A percentile compares a stretch with the other conserved stretches of the same genome.
Conservation (phyloP, 164 flowering plant species). For the Magnolia officinalis region DNA sequence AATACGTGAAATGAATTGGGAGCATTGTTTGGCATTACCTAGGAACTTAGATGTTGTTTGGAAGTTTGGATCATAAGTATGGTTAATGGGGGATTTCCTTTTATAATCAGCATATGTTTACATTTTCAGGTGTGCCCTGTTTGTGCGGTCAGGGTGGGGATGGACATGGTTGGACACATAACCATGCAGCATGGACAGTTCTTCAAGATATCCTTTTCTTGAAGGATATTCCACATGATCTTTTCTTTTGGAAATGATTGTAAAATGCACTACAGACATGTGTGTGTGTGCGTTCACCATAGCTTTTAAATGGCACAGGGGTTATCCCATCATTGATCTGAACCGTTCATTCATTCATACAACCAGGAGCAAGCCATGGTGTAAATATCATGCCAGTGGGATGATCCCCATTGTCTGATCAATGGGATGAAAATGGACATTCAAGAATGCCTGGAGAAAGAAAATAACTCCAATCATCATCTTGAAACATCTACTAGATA, state of each 20-base stretch:
- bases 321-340: no score
- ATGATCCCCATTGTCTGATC: neutral
- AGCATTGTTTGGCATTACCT: no score
- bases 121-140: conserved; percentile 75
- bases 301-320: no score
- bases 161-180: conserved; percentile 72
- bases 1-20: neutral
- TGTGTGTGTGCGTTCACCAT: no score
- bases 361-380: neutral
- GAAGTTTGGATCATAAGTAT: neutral
- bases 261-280: no score
- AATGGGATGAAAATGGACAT: no score
- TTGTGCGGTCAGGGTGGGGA: conserved; percentile 70
- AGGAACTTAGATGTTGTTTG: neutral
- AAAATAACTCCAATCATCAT: no score
- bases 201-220: conserved; percentile 76
- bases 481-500: no score
- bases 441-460: no score
- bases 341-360: neutral
- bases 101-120: conserved; percentile 4
- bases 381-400: neutral
- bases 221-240: no score
- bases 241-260: no score
- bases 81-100: neutral
- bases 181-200: conserved; percentile 68